Percentiles rank a stretch among this genome's conserved stretches.
These are phyloP conservation scores for Phyllachora maydis DNA, from an alignment of 2,329 filamentous ascomycete genomes.

Conservation along the genomic window DNA sequence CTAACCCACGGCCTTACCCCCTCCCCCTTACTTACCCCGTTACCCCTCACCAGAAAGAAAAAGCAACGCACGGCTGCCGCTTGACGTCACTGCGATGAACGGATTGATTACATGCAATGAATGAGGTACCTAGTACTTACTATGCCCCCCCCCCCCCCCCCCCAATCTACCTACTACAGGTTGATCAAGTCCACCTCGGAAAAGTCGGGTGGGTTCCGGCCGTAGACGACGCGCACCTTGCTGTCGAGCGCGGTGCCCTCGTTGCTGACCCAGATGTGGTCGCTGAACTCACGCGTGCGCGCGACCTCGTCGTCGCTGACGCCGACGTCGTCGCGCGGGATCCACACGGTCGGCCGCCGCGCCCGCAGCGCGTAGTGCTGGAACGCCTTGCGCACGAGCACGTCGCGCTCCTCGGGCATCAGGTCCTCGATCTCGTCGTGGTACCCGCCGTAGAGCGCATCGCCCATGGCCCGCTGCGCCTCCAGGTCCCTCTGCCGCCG, in stretches of 20 bases:
- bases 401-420: conserved; percentile 72
- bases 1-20: no score
- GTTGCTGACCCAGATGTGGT: conserved; percentile 82
- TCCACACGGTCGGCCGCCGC: conserved; percentile 76
- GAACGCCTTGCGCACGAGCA: conserved; percentile 72
- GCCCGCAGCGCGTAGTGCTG: conserved; percentile 76
- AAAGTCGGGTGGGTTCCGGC: conserved; percentile 72
- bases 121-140: no score
- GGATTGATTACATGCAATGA: no score
- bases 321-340: conserved; percentile 76
- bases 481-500: conserved; percentile 43
- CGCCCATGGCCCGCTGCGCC: conserved; percentile 51
- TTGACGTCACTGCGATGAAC: no score
- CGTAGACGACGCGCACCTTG: conserved; percentile 66
- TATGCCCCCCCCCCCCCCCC: no score
- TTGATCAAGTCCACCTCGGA: conserved; percentile 75
- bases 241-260: conserved; percentile 76
- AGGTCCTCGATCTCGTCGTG: conserved; percentile 91
- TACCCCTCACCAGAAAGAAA: no score
- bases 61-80: no score
- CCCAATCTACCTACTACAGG: conserved; percentile 29
- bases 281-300: conserved; percentile 55
- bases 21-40: no score
- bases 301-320: conserved; percentile 81
- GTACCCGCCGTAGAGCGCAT: conserved; percentile 69